Evolutionary conservation across 176 grass and related monocot species (phyloP).

Genomic region (Pharus latifolius): DNA sequence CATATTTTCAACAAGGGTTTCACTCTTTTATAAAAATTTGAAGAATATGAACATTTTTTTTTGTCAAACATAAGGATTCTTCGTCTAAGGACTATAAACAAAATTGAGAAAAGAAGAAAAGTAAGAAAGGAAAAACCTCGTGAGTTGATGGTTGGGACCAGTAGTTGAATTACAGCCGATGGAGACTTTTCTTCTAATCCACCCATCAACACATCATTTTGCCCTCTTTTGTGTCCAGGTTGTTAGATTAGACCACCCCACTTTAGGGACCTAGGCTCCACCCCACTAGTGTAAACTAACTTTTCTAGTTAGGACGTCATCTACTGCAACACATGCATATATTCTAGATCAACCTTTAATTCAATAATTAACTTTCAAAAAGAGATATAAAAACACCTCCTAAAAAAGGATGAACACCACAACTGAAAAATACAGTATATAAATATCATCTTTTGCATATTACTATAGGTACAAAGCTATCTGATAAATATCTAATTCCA

Average conservation of each 20-base stretch:
- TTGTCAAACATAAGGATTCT: no score
- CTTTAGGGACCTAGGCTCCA: neutral
- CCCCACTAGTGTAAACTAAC: conserved; percentile 5
- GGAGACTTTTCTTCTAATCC: conserved; percentile 22
- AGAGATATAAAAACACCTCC: no score
- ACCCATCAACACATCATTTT: conserved; percentile 2
- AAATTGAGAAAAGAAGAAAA: neutral
- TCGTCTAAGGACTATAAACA: no score
- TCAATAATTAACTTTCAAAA: no score
- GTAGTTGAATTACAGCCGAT: conserved; percentile 7
- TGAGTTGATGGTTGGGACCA: neutral
- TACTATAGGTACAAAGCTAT: no score
- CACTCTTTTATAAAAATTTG: no score
- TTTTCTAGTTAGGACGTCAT: neutral
- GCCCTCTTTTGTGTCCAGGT: neutral
- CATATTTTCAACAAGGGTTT: no score
- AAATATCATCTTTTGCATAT: no score
- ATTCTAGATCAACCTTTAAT: neutral
- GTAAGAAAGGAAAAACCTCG: neutral
- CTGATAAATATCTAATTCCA: no score
- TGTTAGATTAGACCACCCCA: neutral
- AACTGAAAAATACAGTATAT: no score
- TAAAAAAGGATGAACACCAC: no score
- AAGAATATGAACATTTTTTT: no score
- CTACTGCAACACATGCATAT: neutral